Base-by-base conservation (phyloP, 805 yeast genomes). In the Kurtzmaniella fragi region DNA sequence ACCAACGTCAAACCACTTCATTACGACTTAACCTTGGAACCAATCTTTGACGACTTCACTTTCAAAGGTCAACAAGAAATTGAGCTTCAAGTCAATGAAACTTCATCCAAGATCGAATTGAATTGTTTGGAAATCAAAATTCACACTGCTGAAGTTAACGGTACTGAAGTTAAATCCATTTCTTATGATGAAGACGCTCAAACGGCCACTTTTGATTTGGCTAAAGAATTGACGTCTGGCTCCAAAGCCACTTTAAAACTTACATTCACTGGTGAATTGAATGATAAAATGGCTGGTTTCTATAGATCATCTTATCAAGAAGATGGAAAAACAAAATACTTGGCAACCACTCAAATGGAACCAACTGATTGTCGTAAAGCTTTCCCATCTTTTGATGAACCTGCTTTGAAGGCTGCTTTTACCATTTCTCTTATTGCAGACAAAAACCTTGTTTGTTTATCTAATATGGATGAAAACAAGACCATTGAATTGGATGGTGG, bases 321-420 rank as follows among this genome's bases (percentile, higher is more conserved):
- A 43, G 71, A 82, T 45, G 84, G 87, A 16, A 69, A 71, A 42
- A 79, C 78, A 30, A 81, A 80, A 53, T 81, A 82, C 58, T 71
- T 84, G 73, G 86, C 88, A 32, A 81, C 90, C 34, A 84, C 95
- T 33, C 95, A 85, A 62, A 81, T 85, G 78, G 95, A 85, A 64
- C 81, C 95, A 17, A 82, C 91, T 15, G 93, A 85, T 56, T 86
- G 91, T 50, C 78, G 95, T 52, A 75, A 88, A 52, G 93, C 93
- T 8, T 85, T 85, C 72, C 95, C 95, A 27, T 84, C 84, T 55
- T 83, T 81, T 52, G 95, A 85, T 61, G 93, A 84, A 58, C 95
- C 95, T 16, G 78, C 84, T 41, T 71, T 82, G 43, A 85, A 85
- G 64, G 87, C 93, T 17, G 70, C 78, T 37, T 85, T 82, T 53